phyloP scores from a whole-genome alignment of 2,329 filamentous ascomycete genomes.

The Ascochyta pisi region DNA sequence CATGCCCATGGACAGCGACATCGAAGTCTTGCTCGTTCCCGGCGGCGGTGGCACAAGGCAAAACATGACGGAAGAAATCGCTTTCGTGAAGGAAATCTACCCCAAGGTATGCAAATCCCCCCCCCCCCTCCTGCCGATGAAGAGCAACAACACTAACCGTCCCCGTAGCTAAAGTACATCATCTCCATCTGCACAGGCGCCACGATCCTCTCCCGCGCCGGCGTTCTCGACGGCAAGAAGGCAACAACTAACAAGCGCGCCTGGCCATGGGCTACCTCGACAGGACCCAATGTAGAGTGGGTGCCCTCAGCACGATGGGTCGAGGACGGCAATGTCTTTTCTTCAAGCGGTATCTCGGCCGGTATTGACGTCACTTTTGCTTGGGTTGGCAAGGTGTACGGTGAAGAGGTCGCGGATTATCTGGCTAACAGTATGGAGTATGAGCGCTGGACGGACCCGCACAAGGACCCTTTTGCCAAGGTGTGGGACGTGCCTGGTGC shows the following conservation, averaged over 20 bases:
- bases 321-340: conserved; percentile 70
- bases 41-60: conserved; percentile 62
- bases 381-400: conserved; percentile 62
- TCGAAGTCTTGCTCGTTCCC: conserved; percentile 70
- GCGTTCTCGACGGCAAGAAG: conserved; percentile 64
- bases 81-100: conserved; percentile 58
- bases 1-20: conserved; percentile 28
- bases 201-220: conserved; percentile 63
- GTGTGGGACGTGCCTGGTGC: conserved; percentile 28
- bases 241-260: conserved; percentile 72
- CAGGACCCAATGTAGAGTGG: conserved; percentile 58
- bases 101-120: conserved; percentile 51
- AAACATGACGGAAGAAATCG: conserved; percentile 48
- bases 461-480: conserved; percentile 62
- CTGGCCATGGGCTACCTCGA: conserved; percentile 57
- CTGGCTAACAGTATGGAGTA: conserved; percentile 64
- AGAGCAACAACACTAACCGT: neutral
- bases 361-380: conserved; percentile 68
- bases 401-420: conserved; percentile 57
- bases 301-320: conserved; percentile 68
- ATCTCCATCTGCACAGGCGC: conserved; percentile 72
- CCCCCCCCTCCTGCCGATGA: conserved; percentile 18
- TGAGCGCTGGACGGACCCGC: conserved; percentile 57
- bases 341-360: conserved; percentile 67
- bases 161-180: conserved; percentile 54